Base-by-base conservation (phyloP, 768 basidiomycete species). In the Podaxis rugospora region DNA sequence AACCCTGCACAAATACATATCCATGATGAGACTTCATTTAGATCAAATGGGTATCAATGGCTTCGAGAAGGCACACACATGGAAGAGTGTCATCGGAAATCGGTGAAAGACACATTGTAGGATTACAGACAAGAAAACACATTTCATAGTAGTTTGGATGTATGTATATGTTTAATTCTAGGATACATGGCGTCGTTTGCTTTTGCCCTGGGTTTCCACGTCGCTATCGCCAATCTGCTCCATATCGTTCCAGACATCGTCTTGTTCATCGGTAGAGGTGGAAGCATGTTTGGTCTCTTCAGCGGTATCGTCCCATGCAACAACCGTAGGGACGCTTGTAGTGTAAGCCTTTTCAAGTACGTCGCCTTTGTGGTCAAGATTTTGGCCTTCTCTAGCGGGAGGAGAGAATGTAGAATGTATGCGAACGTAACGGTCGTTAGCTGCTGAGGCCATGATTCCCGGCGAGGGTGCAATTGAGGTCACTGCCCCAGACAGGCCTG, bases 41-140 rank as follows among this genome's bases (percentile, higher is more conserved):
- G 89, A 92, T 70, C 90, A 86, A 74, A 72, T 75, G 44, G 90
- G 86, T 37, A 74, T 67, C 65, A 97, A 98, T 68, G 96, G 96
- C 3, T 98, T 98, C 71, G 96, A 98, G 74, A 87, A 86, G 64
- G 95, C 88, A 5, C 87, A 86, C 64, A 86, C 78, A 14, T 98
- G 95, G 96, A 83, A 87, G 75, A 93, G 90, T 67, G 79, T 87
- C 69, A 93, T 95, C 66, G 93, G 83, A 53, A 71, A 78, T 53
- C 65, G 74, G 63, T 74, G 69, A 62, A 21, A 55, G 25, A 40
- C 10, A 13, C 13, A 36, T 21, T 21, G 18, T 7, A 46, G n/a
- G 40, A 14, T 27, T 49, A 23, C 25, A n/a, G 46, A n/a, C 21
- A 27, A 21, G 23, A 44, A 13, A 1, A 27, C 14, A 25, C 18